These are phyloP conservation scores for Basidiobolus meristosporus DNA, from an alignment of 371 early-diverging fungal genomes.

Conservation along the genomic window DNA sequence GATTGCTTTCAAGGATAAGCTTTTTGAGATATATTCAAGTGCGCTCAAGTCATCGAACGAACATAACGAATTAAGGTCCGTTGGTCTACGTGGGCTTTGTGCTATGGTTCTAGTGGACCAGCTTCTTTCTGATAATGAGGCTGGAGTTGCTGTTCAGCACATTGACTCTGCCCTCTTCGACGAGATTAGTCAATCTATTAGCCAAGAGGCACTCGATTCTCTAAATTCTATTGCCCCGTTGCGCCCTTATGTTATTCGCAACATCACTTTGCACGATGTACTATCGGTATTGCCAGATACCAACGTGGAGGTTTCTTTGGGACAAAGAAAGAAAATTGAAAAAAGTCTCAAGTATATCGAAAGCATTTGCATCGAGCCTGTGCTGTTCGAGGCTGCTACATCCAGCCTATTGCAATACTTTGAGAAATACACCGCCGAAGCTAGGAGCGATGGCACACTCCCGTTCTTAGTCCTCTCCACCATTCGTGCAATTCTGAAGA, in stretches of 20 bases:
- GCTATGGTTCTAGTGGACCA: conserved; percentile 32
- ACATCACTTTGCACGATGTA: conserved; percentile 11
- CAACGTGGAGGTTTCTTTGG: conserved; percentile 8
- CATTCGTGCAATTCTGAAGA: conserved; percentile 16
- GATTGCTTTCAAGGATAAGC: conserved; percentile 35
- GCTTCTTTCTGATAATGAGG: conserved; percentile 34
- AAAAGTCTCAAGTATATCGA: too few relatives aligned
- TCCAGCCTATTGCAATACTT: neutral
- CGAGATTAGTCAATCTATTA: conserved; percentile 1
- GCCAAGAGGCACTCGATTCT: conserved; percentile 11
- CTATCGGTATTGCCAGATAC: conserved; percentile 11
- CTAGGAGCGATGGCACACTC: conserved; percentile 9
- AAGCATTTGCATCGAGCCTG: conserved; percentile 7
- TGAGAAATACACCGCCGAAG: neutral
- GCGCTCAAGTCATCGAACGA: conserved; percentile 36
- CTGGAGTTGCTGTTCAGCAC: conserved; percentile 7
- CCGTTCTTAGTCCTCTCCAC: conserved; percentile 18
- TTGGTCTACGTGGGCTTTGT: conserved; percentile 43
- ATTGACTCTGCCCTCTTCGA: conserved; percentile 14
- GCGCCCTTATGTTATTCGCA: conserved; percentile 10
- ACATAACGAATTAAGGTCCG: conserved; percentile 41
- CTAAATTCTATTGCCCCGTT: conserved; percentile 10
- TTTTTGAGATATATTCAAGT: conserved; percentile 38
- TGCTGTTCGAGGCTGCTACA: conserved; percentile 11
- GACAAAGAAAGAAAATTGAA: too few relatives aligned